Evolutionary conservation across 495 filamentous ascomycete genomes (phyloP), one percentile per base, ranked within the genome.

Genomic region (Neurospora sp.): DNA sequence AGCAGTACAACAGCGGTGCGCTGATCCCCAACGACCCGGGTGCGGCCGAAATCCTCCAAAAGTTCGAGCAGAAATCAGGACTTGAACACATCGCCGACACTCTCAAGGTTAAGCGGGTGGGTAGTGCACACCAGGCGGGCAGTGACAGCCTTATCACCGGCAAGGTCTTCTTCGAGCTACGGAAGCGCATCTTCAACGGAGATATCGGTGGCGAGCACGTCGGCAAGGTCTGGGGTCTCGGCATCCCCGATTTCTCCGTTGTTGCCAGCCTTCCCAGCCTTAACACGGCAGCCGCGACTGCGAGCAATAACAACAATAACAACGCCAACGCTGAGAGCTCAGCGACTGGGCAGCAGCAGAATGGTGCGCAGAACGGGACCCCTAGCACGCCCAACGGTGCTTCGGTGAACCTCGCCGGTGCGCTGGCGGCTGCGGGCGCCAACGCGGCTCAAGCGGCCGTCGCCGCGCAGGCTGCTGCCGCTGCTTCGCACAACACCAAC

Each of bases 1-100:
- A 84, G 76, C 82, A 85, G 42, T 90, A 94, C 75, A 90, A 89
- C 20, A 89, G 88, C 73, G 89, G 91, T 72, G 86, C 88, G 69
- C 86, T 92, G 59, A 88, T 89, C 0, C 91, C 90, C 16, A 84
- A 88, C 70, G 91, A 91, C 62, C 84, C 86, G 0, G 83, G 87
- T 40, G 89, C 88, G 4, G 83, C 84, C 14, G 90, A 91, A 74
- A 90, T 96, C 70, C 84, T 98, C 74, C 84, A 89, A 69, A 92
- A 91, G 72, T 90, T 97, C 27, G 92, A 93, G 72, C 89, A 91
- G 72, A 97, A 97, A 79, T 92, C 92, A 0, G 93, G 94, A 10
- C 86, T 99, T 31, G 94, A 98, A 79, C 92, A 94, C 78, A 93
- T 99, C 74, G 96, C 94, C 1, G 96, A 99, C 66, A 91, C 94